These are phyloP conservation scores for Flaveria brownii DNA, from an alignment of 129 eudicot species.

Conservation along the genomic window DNA sequence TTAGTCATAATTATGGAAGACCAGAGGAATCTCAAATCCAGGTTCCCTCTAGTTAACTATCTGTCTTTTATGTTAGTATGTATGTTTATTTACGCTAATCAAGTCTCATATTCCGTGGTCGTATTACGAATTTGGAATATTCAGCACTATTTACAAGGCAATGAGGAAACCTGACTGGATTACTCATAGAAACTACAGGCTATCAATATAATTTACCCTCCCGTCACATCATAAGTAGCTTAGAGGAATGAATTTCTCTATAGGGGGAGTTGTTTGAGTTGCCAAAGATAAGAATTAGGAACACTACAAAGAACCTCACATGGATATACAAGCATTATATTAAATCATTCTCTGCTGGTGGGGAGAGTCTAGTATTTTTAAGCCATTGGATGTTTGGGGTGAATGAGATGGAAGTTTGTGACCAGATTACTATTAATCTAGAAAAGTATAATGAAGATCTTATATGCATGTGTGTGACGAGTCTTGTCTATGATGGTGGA, in stretches of 20 bases:
- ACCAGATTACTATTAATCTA: neutral
- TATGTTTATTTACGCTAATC: no score
- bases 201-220: slow-evolving; percentile 23
- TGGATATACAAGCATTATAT: slow-evolving; percentile 20
- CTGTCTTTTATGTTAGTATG: no score
- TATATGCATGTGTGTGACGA: neutral
- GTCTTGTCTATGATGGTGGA: neutral
- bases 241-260: slow-evolving; percentile 20
- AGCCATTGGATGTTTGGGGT: neutral
- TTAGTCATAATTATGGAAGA: no score
- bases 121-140: no score
- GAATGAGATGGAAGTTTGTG: neutral
- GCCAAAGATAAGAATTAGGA: neutral
- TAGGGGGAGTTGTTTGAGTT: neutral
- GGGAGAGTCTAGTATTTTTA: neutral
- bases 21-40: no score
- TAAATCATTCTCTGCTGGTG: neutral
- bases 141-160: no score
- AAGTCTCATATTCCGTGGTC: no score
- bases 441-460: neutral
- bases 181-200: neutral
- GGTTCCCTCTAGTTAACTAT: no score
- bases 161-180: no score
- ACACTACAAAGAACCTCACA: slow-evolving; percentile 12
- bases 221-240: neutral